phyloP scores from a whole-genome alignment of 495 filamentous ascomycete genomes.

The Podospora conica region DNA sequence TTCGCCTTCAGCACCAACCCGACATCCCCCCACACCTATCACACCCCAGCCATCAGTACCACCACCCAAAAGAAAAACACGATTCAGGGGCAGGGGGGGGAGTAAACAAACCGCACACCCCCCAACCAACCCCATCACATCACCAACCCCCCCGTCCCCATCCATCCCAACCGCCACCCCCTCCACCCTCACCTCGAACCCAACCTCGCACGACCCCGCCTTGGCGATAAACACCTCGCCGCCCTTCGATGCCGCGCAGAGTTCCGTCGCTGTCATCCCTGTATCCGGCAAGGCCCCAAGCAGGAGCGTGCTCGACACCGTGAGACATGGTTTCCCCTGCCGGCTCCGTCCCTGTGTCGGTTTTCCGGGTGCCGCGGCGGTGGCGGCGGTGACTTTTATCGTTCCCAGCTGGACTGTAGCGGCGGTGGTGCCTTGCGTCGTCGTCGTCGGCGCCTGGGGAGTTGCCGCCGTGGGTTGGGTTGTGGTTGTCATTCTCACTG shows the following conservation, averaged over 20 bases:
- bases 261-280: constrained; percentile 11
- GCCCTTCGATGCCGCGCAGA: constrained; percentile 9
- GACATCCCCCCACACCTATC: constrained; percentile 24
- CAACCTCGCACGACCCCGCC: constrained; percentile 23
- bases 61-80: neutral
- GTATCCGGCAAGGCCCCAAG: constrained; percentile 7
- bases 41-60: neutral
- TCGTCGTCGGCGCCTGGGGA: neutral
- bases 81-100: too few relatives aligned
- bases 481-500: too few relatives aligned
- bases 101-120: neutral
- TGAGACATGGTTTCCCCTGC: constrained; percentile 6
- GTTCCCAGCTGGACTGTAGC: neutral
- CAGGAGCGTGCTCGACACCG: constrained; percentile 16
- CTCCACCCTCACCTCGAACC: constrained; percentile 14
- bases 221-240: constrained; percentile 27
- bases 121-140: neutral
- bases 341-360: neutral
- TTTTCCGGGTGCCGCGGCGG: neutral
- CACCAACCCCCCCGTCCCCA: constrained; percentile 6
- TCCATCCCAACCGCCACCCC: neutral
- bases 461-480: neutral
- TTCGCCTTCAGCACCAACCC: constrained; percentile 22
- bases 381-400: neutral
- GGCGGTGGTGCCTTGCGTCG: neutral